These are phyloP conservation scores for Haberlea rhodopensis DNA, from an alignment of 257 asterid genomes.

Conservation along the genomic window DNA sequence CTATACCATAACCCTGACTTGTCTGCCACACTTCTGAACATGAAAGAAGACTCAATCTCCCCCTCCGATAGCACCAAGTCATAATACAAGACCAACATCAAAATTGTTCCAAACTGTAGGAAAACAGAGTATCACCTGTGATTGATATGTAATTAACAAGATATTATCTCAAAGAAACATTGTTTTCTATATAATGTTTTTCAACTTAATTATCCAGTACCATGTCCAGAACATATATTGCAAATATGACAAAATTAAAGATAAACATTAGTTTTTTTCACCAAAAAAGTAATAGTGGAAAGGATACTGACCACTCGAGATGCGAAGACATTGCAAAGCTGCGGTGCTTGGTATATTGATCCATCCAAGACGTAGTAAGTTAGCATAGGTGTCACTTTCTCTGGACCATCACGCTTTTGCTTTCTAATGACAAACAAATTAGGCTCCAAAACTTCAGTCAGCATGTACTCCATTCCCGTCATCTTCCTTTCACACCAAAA, in stretches of 20 bases:
- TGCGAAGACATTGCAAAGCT: constrained; percentile 86
- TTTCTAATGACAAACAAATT: constrained; percentile 81
- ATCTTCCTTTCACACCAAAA: constrained; percentile 71
- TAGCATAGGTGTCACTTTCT: constrained; percentile 85
- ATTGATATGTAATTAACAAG: neutral
- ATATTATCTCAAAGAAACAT: constrained; percentile 13
- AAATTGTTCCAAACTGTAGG: neutral
- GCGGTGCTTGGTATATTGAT: constrained; percentile 94
- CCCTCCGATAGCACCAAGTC: neutral
- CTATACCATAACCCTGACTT: neutral
- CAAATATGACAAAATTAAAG: neutral
- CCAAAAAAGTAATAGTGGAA: constrained; percentile 15
- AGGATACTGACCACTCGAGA: constrained; percentile 76
- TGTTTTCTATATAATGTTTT: neutral
- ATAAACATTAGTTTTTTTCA: neutral
- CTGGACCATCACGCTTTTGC: constrained; percentile 99
- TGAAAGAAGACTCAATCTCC: constrained; percentile 1
- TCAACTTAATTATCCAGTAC: constrained; percentile 17
- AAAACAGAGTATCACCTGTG: neutral
- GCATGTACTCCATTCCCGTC: constrained; percentile 70
- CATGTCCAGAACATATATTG: neutral
- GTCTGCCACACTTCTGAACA: constrained; percentile 4
- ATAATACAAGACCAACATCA: constrained; percentile 14
- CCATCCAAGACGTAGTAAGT: constrained; percentile 92
- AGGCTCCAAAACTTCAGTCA: constrained; percentile 93